Conservation (phyloP, 2,329 filamentous ascomycete species). For the Ophiostoma triangulosporum region DNA sequence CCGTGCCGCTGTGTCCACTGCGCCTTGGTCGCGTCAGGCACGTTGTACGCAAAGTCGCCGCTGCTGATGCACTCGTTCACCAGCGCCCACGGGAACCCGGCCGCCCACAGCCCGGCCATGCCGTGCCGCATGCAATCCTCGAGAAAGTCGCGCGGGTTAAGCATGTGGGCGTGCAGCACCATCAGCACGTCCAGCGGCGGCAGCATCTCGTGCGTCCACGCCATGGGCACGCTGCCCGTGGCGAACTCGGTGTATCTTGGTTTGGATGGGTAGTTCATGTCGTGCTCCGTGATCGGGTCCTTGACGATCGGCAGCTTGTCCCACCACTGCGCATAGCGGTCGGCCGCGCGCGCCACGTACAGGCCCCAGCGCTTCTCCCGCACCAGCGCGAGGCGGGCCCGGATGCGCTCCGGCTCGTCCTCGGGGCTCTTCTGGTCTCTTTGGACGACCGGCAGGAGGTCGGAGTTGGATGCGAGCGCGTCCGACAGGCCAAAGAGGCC, state of each 20-base stretch:
- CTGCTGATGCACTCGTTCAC: constrained; percentile 44
- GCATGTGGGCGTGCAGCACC: constrained; percentile 69
- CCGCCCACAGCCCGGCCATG: constrained; percentile 41
- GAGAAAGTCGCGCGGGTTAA: constrained; percentile 61
- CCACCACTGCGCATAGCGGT: constrained; percentile 58
- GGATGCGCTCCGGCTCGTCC: constrained; percentile 21
- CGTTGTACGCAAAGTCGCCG: constrained; percentile 40
- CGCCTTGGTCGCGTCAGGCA: constrained; percentile 28
- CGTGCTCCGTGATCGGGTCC: constrained; percentile 21
- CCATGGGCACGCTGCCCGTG: not conserved
- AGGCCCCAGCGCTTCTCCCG: constrained; percentile 63
- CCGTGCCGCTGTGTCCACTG: constrained; percentile 36
- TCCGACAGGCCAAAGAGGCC: constrained; percentile 53
- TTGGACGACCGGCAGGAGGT: not conserved
- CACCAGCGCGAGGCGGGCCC: constrained; percentile 36
- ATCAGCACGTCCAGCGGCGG: constrained; percentile 50
- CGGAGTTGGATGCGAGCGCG: constrained; percentile 14
- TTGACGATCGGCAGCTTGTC: constrained; percentile 19
- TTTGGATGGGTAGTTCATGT: constrained; percentile 20
- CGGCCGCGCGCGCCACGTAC: constrained; percentile 53
- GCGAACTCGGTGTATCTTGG: constrained; percentile 24
- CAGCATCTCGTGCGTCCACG: constrained; percentile 4
- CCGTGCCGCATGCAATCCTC: constrained; percentile 56
- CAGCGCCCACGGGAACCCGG: constrained; percentile 52
- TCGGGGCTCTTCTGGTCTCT: constrained; percentile 3